phyloP scores from a whole-genome alignment of 371 early-diverging fungal genomes.

The Syncephalastrum monosporum region DNA sequence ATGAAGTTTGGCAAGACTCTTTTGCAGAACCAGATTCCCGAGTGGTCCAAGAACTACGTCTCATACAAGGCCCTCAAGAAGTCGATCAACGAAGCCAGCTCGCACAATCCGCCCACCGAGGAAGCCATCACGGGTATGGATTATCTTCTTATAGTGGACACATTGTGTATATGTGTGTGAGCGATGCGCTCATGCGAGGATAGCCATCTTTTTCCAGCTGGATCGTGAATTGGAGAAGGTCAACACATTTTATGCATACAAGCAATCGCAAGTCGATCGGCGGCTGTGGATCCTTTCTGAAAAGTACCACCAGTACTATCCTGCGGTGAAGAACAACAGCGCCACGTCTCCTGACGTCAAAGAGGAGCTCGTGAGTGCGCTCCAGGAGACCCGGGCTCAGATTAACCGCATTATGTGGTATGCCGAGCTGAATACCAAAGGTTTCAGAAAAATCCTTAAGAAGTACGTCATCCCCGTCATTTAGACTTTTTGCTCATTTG shows the following conservation, averaged over 20 bases:
- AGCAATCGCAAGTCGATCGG: conserved; percentile 59
- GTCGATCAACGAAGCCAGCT: conserved; percentile 57
- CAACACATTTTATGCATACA: conserved; percentile 62
- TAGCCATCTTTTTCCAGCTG: conserved; percentile 62
- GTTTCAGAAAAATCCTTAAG: conserved; percentile 71
- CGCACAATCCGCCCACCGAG: conserved; percentile 31
- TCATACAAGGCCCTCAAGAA: conserved; percentile 68
- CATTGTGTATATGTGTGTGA: conserved; percentile 3
- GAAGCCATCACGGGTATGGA: conserved; percentile 43
- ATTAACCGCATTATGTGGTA: conserved; percentile 63
- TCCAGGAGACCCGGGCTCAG: conserved; percentile 60
- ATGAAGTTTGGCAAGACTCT: conserved; percentile 80
- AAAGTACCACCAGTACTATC: conserved; percentile 42
- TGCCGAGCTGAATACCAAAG: conserved; percentile 66
- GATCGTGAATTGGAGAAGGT: conserved; percentile 72
- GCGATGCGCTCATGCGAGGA: background rate
- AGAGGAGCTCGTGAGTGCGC: conserved; percentile 55
- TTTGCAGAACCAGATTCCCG: conserved; percentile 61
- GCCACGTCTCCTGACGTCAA: conserved; percentile 27
- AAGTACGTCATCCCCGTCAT: conserved; percentile 46
- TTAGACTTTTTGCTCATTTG: no score
- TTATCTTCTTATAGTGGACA: background rate
- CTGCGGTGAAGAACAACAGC: background rate
- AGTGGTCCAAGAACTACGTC: conserved; percentile 70
- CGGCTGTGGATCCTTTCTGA: conserved; percentile 61